Evolutionary conservation across 768 basidiomycete species (phyloP), one percentile per base, ranked within the genome.

Genomic region (Amanita jacksonii): DNA sequence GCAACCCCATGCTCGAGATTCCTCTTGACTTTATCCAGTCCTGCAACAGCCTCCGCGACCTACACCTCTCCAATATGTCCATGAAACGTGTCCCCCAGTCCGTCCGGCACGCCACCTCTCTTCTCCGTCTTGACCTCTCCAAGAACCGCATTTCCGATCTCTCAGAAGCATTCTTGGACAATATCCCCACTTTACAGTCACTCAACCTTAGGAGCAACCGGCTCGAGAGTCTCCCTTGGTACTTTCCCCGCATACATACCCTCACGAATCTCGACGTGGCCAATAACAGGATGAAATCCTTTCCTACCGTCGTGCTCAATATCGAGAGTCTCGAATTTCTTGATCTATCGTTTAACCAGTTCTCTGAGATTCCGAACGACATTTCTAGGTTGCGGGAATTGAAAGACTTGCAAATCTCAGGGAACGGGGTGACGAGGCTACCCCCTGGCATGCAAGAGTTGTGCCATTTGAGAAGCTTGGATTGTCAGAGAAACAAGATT

Each of bases 11-110:
- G 77, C 75, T 93, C 43, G 93, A 98, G 60, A 84, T 98, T 27
- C 96, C 94, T 1, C 79, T 90, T 39, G 96, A 98, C 62, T 99
- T 99, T 58, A 83, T 96, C 46, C 88, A 96, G 61, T 77, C 83
- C 4, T 94, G 91, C 57, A 76, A 76, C 1, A 75, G 70, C 4
- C 74, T 99, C 7, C 80, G 82, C 45, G 92, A 96, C 54, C 76
- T 99, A 33, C 78, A 82, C 6, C 68, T 99, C 31, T 81, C 84
- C 8, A 79, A 88, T 51, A 94, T 94, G 85, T 88, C 87, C 9
- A 84, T 97, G 74, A 96, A 94, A 63, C 82, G 85, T 50, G 84
- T 97, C 0, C 96, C 96, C 0, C 78, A 78, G 43, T 84, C 79
- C 46, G 76, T 98, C 8, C 80, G 81, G 45, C 78, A 87, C 53